Base-by-base conservation (phyloP, 371 early-diverging fungal genomes). In the Saksenaea vasiformis region DNA sequence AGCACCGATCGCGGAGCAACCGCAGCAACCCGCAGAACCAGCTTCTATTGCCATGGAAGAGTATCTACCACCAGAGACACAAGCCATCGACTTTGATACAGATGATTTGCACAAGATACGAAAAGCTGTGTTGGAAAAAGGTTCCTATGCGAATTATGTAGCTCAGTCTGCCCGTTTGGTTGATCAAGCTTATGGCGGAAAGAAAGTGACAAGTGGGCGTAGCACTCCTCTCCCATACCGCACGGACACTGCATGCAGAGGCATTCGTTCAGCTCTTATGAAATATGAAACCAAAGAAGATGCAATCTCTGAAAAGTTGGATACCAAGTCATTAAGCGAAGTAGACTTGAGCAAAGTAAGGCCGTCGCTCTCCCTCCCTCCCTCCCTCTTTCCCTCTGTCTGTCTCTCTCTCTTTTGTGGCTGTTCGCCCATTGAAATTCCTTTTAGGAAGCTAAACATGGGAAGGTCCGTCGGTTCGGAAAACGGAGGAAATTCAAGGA, bases 91-190 rank as follows among this genome's bases (percentile, higher is more conserved):
- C 22, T 8, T 47, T 10, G 51, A 47, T 9, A 3, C 51, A 9
- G 22, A 47, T 3, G 51, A 47, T 10, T 7, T n/a, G 51, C 9
- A 22, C 22, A 47, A 47, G 51, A 3, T 47, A 4, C n/a, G 51
- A 11, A 47, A 47, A 22, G 51, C 51, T 8, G 51, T 47, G 22
- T 22, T 47, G n/a, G 51, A 47, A 22, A 47, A 47, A 47, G 51
- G 51, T 8, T 47, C 51, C 51, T 61, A 61, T 22, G 61, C 61
- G 5, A 47, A 61, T 19, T 54, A 61, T 15, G 37, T 61, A 14
- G 61, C 61, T 1, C 53, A 61, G 47, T 61, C 61, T 13, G 61
- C 61, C 22, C 61, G 61, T 9, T 53, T 61, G 34, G 61, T 61
- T 22, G 54, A 61, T 35, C 51, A 47, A 31, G 31, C 26, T 13